Evolutionary conservation across 495 filamentous ascomycete species (phyloP).

Genomic region (Aspergillus incahuasiensis): DNA sequence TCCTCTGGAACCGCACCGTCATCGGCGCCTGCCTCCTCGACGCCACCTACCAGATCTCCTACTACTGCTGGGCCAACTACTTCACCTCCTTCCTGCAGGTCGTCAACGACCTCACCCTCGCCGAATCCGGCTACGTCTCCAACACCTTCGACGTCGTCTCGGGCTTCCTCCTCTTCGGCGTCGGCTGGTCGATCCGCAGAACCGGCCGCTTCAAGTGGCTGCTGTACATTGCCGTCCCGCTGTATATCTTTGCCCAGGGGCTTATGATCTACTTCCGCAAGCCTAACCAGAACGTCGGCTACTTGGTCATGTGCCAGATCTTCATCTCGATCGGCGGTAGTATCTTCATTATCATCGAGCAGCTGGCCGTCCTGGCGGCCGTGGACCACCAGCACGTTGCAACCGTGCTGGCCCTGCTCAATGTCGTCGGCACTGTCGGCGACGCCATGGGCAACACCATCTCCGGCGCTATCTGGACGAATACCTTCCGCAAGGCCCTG

Average conservation of each 20-base stretch:
- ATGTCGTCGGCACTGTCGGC: conserved; percentile 59
- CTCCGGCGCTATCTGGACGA: conserved; percentile 62
- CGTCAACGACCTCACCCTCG: conserved; percentile 54
- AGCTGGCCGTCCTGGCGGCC: conserved; percentile 65
- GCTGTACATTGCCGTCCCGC: conserved; percentile 52
- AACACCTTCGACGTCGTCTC: conserved; percentile 50
- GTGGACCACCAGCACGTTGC: conserved; percentile 63
- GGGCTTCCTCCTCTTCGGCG: conserved; percentile 41
- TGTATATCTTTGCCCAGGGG: conserved; percentile 53
- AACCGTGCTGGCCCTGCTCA: conserved; percentile 57
- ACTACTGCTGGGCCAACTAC: conserved; percentile 52
- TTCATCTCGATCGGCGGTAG: conserved; percentile 62
- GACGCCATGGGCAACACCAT: conserved; percentile 60
- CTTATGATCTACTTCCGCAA: conserved; percentile 66
- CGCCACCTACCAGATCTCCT: conserved; percentile 52
- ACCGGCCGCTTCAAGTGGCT: conserved; percentile 54
- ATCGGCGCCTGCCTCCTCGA: conserved; percentile 57
- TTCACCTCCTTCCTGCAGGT: conserved; percentile 72
- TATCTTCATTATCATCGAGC: conserved; percentile 55
- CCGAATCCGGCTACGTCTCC: conserved; percentile 50
- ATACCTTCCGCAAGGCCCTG: conserved; percentile 52
- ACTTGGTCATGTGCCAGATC: conserved; percentile 69
- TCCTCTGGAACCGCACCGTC: conserved; percentile 60
- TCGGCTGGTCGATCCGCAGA: conserved; percentile 48
- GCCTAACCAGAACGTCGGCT: conserved; percentile 52